Evolutionary conservation across 495 filamentous ascomycete species (phyloP).

Genomic region (Melanomma pulvis-pyrius): DNA sequence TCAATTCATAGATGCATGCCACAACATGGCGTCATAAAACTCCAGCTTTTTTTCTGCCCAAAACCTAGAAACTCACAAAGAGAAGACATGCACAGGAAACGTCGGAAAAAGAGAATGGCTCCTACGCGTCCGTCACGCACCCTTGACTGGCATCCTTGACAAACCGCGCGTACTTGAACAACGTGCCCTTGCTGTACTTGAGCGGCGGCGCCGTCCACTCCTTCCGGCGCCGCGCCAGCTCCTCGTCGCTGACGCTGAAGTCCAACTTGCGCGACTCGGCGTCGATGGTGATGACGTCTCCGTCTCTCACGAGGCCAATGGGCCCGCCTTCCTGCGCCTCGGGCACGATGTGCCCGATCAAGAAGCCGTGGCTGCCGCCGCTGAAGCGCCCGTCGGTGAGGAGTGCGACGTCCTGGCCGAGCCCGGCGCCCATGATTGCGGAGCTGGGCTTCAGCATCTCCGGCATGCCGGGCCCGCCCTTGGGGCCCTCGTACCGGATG

Average conservation of each 20-base stretch:
- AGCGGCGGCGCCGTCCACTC: constrained; percentile 67
- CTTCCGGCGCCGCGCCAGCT: constrained; percentile 66
- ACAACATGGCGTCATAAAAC: too few relatives aligned
- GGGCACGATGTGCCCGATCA: constrained; percentile 76
- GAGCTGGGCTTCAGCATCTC: constrained; percentile 85
- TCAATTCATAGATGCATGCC: too few relatives aligned
- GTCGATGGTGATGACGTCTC: constrained; percentile 72
- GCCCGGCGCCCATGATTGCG: constrained; percentile 83
- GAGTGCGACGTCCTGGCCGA: constrained; percentile 79
- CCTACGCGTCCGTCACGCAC: constrained; percentile 74
- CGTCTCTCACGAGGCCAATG: constrained; percentile 68
- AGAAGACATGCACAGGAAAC: too few relatives aligned
- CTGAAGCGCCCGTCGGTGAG: constrained; percentile 79
- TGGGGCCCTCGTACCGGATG: constrained; percentile 92
- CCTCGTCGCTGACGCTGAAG: constrained; percentile 58
- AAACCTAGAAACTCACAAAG: too few relatives aligned
- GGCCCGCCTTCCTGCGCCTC: constrained; percentile 72
- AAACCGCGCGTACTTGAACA: constrained; percentile 72
- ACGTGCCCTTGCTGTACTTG: constrained; percentile 71
- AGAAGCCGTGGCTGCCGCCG: constrained; percentile 76
- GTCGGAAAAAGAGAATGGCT: too few relatives aligned
- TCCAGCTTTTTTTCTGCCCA: too few relatives aligned
- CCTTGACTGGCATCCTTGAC: constrained; percentile 77
- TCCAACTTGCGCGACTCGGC: constrained; percentile 67
- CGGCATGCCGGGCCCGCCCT: constrained; percentile 81